phyloP scores from a whole-genome alignment of 257 asterid genomes.

The Ilex asprella region DNA sequence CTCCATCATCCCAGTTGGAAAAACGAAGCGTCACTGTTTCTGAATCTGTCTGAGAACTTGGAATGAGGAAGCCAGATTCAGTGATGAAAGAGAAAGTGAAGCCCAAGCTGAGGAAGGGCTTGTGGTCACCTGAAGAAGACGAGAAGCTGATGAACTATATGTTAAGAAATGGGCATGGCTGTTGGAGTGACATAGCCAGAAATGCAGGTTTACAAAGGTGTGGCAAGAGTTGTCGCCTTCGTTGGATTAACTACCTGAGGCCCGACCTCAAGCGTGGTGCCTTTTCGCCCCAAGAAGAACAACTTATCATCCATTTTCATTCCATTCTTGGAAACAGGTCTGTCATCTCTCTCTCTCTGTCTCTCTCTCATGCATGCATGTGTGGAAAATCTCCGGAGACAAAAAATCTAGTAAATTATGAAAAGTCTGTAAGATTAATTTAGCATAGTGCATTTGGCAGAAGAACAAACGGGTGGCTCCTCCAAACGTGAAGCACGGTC shows the following conservation, averaged over 20 bases:
- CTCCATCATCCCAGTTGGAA: slow-evolving; percentile 44
- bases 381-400: too few relatives aligned
- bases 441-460: too few relatives aligned
- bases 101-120: slow-evolving; percentile 58
- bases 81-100: slow-evolving; percentile 19
- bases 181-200: slow-evolving; percentile 88
- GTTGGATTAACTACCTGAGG: slow-evolving; percentile 80
- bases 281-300: slow-evolving; percentile 70
- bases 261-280: slow-evolving; percentile 92
- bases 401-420: too few relatives aligned
- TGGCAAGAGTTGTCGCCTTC: slow-evolving; percentile 76
- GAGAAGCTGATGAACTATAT: slow-evolving; percentile 74
- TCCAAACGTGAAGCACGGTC: too few relatives aligned
- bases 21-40: neutral
- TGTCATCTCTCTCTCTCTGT: neutral
- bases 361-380: neutral
- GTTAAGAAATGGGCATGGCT: slow-evolving; percentile 72
- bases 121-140: slow-evolving; percentile 91
- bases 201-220: slow-evolving; percentile 74
- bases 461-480: too few relatives aligned
- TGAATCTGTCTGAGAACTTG: neutral
- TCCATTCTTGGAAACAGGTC: slow-evolving; percentile 91
- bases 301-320: slow-evolving; percentile 68
- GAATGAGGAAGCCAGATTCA: slow-evolving; percentile 45
- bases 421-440: too few relatives aligned